Evolutionary conservation across 1,139 yeast genomes (phyloP).

Genomic region (Magnusiomyces magnusii): DNA sequence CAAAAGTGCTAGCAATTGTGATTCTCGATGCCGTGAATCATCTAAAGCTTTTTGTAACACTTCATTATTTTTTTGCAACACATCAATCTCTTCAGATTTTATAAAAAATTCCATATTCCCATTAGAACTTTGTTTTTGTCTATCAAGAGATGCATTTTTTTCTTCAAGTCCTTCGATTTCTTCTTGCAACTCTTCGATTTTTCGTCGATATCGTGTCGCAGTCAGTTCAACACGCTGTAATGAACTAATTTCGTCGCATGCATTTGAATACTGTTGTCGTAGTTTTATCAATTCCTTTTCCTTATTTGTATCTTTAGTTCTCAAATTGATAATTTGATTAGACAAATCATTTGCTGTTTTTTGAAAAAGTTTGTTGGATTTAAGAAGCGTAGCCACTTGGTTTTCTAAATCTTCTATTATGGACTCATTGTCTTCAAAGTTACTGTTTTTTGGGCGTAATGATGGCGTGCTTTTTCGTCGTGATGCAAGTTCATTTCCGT

Average conservation of each 20-base stretch:
- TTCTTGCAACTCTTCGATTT: not conserved
- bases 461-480: not conserved
- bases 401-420: not conserved
- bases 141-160: not conserved
- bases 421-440: not conserved
- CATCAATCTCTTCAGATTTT: not conserved
- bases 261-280: not conserved
- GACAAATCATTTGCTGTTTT: not conserved
- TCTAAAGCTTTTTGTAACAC: not conserved
- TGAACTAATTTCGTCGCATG: not conserved
- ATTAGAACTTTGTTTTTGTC: not conserved
- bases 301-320: not conserved
- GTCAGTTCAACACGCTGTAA: not conserved
- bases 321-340: not conserved
- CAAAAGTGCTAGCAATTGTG: not conserved
- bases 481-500: not conserved
- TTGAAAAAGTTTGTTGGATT: not conserved
- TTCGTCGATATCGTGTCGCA: not conserved
- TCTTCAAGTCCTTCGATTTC: not conserved
- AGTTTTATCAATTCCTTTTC: not conserved
- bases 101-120: not conserved
- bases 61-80: not conserved
- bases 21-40: not conserved
- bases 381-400: not conserved
- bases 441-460: not conserved